Evolutionary conservation across 345 rosid species (phyloP).

Genomic region (Syzygium grande): DNA sequence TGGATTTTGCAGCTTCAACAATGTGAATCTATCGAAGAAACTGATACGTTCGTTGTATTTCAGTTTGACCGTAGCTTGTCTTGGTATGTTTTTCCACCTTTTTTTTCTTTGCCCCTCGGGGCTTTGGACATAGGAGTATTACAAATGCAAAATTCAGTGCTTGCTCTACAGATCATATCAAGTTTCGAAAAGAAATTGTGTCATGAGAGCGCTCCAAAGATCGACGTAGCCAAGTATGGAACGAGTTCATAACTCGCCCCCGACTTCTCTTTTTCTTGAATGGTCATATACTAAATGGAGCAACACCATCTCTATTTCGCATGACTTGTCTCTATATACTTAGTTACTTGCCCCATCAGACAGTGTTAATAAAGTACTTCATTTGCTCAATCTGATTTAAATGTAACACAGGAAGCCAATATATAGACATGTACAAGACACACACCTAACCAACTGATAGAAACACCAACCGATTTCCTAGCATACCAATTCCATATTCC

Average conservation of each 20-base stretch:
- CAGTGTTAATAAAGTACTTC: neutral
- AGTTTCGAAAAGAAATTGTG: neutral
- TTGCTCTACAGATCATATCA: fast-evolving
- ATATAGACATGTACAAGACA: neutral
- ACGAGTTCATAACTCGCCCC: neutral
- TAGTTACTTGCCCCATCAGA: neutral
- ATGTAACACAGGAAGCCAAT: neutral
- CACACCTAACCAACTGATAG: neutral
- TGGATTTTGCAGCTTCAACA: neutral
- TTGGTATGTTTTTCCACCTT: neutral
- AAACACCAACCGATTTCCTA: neutral
- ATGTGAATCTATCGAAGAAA: neutral
- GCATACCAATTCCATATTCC: neutral
- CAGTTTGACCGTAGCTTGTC: neutral
- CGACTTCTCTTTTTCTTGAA: neutral
- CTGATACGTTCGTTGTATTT: neutral
- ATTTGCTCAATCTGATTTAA: neutral
- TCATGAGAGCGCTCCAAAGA: neutral
- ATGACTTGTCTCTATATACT: neutral
- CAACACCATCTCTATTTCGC: neutral
- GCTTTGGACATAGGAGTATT: neutral
- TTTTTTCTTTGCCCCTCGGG: neutral
- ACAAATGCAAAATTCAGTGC: neutral
- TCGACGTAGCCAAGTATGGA: neutral
- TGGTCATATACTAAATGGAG: neutral